Conservation (phyloP, 139 green algal genomes). For the Nannochloris sp. region DNA sequence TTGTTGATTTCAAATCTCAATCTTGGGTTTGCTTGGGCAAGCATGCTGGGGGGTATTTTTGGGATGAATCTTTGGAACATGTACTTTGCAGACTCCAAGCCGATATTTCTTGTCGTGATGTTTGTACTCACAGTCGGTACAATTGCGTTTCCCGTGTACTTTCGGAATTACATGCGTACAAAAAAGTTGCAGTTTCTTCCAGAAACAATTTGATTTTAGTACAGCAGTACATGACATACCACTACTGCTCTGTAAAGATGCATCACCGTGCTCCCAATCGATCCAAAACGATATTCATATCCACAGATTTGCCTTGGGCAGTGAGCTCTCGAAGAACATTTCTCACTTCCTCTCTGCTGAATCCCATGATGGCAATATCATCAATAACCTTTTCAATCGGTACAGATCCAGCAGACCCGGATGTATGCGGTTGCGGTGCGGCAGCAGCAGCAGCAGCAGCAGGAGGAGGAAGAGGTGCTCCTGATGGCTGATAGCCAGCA, state of each 20-base stretch:
- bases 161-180: too few relatives aligned
- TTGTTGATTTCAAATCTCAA: slow-evolving; percentile 26
- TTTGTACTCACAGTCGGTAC: background rate
- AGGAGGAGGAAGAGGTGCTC: background rate
- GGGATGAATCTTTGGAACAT: slow-evolving; percentile 29
- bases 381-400: slow-evolving; percentile 60
- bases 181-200: background rate
- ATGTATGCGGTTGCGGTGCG: background rate
- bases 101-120: slow-evolving; percentile 3
- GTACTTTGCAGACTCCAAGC: background rate
- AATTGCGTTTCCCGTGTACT: background rate
- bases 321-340: slow-evolving; percentile 46
- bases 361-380: slow-evolving; percentile 72
- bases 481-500: background rate
- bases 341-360: slow-evolving; percentile 46
- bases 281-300: slow-evolving; percentile 73
- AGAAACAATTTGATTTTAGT: background rate
- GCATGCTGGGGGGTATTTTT: slow-evolving; percentile 18
- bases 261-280: slow-evolving; percentile 15
- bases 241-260: background rate
- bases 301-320: slow-evolving; percentile 51
- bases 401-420: slow-evolving; percentile 17
- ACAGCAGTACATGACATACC: too few relatives aligned
- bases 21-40: slow-evolving; percentile 13
- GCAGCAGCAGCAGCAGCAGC: background rate